A percentile compares a stretch with the other conserved stretches of the same genome.
These are phyloP conservation scores for Purshia tridentata DNA, from an alignment of 306 rosid species.

Conservation along the genomic window DNA sequence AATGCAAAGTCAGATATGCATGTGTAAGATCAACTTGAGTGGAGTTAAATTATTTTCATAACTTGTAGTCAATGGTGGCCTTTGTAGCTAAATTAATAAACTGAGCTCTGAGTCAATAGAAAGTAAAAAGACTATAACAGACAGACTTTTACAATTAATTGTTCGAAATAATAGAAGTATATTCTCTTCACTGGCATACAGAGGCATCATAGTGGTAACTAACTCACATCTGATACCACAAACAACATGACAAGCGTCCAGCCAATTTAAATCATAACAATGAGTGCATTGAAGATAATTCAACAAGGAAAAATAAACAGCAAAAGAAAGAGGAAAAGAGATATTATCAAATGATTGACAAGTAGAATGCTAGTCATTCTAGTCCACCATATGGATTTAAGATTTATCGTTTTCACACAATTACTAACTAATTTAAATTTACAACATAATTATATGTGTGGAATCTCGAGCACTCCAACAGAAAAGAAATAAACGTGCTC, in stretches of 20 bases:
- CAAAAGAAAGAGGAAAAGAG: background rate
- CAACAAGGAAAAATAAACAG: too few species aligned
- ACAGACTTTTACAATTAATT: background rate
- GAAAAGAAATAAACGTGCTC: background rate
- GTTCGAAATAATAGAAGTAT: background rate
- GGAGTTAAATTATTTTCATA: background rate
- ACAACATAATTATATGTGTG: background rate
- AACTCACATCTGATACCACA: background rate
- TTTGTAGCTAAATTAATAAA: background rate
- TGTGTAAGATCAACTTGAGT: background rate
- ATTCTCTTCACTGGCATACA: background rate
- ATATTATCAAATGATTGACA: background rate
- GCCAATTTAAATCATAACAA: too few species aligned
- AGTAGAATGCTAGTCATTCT: background rate
- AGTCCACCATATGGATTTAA: background rate
- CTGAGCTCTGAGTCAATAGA: background rate
- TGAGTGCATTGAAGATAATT: too few species aligned
- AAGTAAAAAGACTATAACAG: background rate
- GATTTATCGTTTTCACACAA: background rate
- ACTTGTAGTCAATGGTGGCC: background rate
- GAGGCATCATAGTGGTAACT: background rate
- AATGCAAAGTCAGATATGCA: slow-evolving; percentile 12
- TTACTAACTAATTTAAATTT: background rate
- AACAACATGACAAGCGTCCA: background rate
- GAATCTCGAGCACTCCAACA: background rate